Evolutionary conservation across 495 filamentous ascomycete genomes (phyloP), one percentile per base, ranked within the genome.

Genomic region (Pseudoneurospora amorphoporcata): DNA sequence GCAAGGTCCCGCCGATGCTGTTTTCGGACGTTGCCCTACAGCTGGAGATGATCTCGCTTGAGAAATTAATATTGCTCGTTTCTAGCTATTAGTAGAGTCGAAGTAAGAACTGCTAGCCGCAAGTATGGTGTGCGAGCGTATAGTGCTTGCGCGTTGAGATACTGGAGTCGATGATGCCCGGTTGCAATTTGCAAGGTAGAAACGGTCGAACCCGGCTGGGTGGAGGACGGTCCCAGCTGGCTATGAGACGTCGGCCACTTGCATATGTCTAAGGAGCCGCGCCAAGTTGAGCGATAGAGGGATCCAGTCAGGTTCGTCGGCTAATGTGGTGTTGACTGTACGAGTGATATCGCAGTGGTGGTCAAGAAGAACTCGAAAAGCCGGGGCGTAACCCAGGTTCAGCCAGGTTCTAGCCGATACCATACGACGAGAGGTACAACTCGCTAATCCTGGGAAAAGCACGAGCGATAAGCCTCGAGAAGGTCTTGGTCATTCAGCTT

Each of bases 1-100:
- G 76, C 73, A 75, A 76, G 72, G 70, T 79, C 74, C 77, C 76
- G 76, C 79, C 72, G 73, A 73, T 77, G 70, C 78, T 81, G 76
- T 81, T 81, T 81, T 80, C 79, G 80, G 80, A 78, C 79, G 74
- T 72, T 75, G 69, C 72, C 73, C 76, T 73, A 72, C 45, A 69
- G 76, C 70, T 77, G 72, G 73, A 69, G 68, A 40, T 42, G 71
- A 41, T 19, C 53, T 32, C 73, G 58, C 17, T 71, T 47, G 17
- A n/a, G 41, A 23, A n/a, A 3, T 38, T 72, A 41, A 19, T 68
- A 58, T 71, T 74, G 70, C 45, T 29, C 70, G 42, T 38, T 71
- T 70, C 38, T 35, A 65, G 72, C 37, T 61, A 23, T 43, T 45
- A 19, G 23, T 16, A 23, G 16, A 17, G 53, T 35, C 53, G 53